Evolutionary conservation across 495 filamentous ascomycete genomes (phyloP).

Genomic region (Penicillium desertorum): DNA sequence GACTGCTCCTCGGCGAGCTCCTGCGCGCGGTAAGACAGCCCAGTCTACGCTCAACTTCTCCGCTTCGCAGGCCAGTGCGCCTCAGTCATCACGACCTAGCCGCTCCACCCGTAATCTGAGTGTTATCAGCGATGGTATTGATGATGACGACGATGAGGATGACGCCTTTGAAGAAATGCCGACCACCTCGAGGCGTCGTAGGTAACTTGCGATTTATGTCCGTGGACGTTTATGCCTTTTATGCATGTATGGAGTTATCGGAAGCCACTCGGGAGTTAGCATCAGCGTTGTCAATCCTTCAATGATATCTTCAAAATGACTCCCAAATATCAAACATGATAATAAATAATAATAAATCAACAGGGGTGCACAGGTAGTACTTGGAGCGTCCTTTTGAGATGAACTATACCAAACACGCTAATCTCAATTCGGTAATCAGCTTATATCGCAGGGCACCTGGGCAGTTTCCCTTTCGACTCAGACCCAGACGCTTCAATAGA

Average conservation of each 20-base stretch:
- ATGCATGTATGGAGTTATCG: slow-evolving; percentile 10
- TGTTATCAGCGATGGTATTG: slow-evolving; percentile 52
- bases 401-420: background rate
- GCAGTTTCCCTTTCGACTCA: background rate
- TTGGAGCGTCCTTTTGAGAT: background rate
- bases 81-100: slow-evolving; percentile 45
- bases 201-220: slow-evolving; percentile 8
- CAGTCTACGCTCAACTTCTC: slow-evolving; percentile 79
- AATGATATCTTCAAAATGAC: background rate
- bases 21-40: slow-evolving; percentile 34
- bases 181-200: slow-evolving; percentile 17
- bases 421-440: slow-evolving; percentile 1
- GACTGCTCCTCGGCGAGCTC: slow-evolving; percentile 35
- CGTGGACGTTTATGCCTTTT: background rate
- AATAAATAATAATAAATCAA: background rate
- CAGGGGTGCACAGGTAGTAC: background rate
- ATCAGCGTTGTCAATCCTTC: slow-evolving; percentile 5
- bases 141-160: slow-evolving; percentile 77
- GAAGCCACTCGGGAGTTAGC: background rate
- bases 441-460: background rate
- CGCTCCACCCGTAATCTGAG: slow-evolving; percentile 43
- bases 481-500: background rate
- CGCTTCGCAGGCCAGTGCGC: slow-evolving; percentile 49
- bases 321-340: background rate
- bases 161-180: slow-evolving; percentile 75